phyloP scores from a whole-genome alignment of 345 rosid species.

The Diplotaxis tenuifolia region DNA sequence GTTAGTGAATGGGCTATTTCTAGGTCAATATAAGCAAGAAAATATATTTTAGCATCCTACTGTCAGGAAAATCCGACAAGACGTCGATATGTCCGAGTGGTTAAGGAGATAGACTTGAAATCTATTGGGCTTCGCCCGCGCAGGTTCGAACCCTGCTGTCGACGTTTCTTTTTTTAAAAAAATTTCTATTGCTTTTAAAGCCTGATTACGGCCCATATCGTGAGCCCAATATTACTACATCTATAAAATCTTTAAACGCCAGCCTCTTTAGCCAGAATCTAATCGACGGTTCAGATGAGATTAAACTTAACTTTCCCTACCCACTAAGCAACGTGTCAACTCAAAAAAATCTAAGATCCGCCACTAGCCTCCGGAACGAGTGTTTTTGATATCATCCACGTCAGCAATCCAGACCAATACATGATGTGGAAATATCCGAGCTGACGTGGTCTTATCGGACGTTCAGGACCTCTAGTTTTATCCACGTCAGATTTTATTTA shows the following conservation, averaged over 20 bases:
- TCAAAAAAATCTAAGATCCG: constrained; percentile 18
- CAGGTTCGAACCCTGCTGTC: constrained; percentile 90
- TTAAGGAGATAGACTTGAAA: constrained; percentile 97
- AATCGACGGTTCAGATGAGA: constrained; percentile 29
- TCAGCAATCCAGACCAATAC: constrained; percentile 20
- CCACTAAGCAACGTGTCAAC: constrained; percentile 14
- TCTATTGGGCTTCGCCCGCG: constrained; percentile 81
- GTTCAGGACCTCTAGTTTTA: constrained; percentile 37
- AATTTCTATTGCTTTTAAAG: background rate
- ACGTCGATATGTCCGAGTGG: constrained; percentile 98
- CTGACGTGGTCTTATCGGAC: constrained; percentile 38
- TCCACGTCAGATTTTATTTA: constrained; percentile 48
- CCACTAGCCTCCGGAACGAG: constrained; percentile 7
- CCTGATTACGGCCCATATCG: background rate
- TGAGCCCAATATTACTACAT: background rate
- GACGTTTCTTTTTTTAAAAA: constrained; percentile 27
- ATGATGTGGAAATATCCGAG: constrained; percentile 39
- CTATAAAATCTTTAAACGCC: constrained; percentile 29
- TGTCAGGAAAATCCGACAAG: too few species aligned
- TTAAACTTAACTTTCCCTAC: background rate
- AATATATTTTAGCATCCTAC: too few species aligned
- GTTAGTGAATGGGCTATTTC: background rate
- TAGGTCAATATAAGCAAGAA: constrained; percentile 13
- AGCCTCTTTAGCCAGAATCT: constrained; percentile 12
- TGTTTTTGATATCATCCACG: constrained; percentile 53